phyloP scores from a whole-genome alignment of 75 land plant genomes.

The Picea glauca region DNA sequence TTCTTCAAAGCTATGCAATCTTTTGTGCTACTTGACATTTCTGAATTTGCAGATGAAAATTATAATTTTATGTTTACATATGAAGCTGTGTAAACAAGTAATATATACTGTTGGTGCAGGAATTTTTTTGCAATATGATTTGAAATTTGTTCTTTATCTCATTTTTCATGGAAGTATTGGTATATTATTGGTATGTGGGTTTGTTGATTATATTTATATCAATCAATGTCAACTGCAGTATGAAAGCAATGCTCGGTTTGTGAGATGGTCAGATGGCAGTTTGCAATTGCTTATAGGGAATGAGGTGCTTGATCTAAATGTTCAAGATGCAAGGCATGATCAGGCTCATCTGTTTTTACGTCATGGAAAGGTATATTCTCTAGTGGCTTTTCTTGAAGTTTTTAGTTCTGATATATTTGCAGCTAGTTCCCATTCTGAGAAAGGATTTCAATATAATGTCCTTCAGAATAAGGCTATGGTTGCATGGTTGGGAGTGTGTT shows the following conservation, averaged over 20 bases:
- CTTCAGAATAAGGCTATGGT: neutral
- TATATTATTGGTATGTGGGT: neutral
- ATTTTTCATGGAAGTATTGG: neutral
- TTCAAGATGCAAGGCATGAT: constrained; percentile 85
- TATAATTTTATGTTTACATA: neutral
- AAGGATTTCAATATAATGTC: neutral
- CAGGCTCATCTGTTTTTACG: constrained; percentile 90
- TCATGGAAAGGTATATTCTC: constrained; percentile 70
- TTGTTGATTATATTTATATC: neutral
- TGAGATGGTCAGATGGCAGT: constrained; percentile 98
- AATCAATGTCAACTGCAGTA: constrained; percentile 39
- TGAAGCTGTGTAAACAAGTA: neutral
- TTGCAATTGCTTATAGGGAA: constrained; percentile 87
- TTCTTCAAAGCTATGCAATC: neutral
- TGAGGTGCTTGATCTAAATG: constrained; percentile 93
- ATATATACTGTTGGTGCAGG: neutral
- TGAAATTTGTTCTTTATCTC: neutral
- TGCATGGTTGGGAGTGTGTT: too few species aligned
- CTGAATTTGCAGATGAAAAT: neutral
- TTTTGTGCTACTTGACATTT: neutral
- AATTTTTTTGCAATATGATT: neutral
- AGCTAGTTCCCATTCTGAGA: neutral
- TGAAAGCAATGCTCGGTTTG: constrained; percentile 99
- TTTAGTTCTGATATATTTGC: neutral
- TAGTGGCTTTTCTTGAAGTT: neutral